These are phyloP conservation scores for Butyriboletus appendiculatus DNA, from an alignment of 1,284 basidiomycete genomes.

Conservation along the genomic window DNA sequence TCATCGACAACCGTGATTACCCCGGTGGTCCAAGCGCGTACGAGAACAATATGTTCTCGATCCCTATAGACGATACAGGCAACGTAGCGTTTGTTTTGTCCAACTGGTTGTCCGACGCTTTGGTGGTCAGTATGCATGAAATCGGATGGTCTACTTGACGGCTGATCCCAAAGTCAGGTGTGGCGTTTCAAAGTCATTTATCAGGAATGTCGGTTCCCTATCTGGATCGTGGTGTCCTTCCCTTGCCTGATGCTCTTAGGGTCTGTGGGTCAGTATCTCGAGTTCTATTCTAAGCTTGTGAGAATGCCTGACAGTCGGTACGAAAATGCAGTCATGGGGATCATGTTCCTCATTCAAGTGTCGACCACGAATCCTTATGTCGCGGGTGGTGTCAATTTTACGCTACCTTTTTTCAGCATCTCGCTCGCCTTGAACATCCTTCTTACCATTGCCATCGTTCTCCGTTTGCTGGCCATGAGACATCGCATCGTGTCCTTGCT, in stretches of 20 bases:
- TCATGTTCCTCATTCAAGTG: not conserved
- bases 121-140: slow-evolving; percentile 24
- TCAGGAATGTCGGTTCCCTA: slow-evolving; percentile 1
- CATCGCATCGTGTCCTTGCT: slow-evolving; percentile 3
- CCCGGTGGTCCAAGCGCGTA: slow-evolving; percentile 28
- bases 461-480: slow-evolving; percentile 18
- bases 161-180: slow-evolving; percentile 18
- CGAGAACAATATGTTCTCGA: slow-evolving; percentile 11
- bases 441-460: slow-evolving; percentile 25
- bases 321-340: slow-evolving; percentile 9
- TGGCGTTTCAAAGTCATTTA: slow-evolving; percentile 17
- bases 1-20: slow-evolving; percentile 34
- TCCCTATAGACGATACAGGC: not conserved
- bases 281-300: accelerated
- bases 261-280: slow-evolving; percentile 15
- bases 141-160: not conserved
- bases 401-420: slow-evolving; percentile 19
- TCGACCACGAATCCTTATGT: slow-evolving; percentile 20
- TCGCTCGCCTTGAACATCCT: slow-evolving; percentile 27
- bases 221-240: slow-evolving; percentile 19
- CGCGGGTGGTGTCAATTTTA: slow-evolving; percentile 17
- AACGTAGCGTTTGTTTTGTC: slow-evolving; percentile 22
- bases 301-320: not conserved
- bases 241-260: slow-evolving; percentile 15
- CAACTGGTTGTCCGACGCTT: slow-evolving; percentile 27